Evolutionary conservation across 2,329 filamentous ascomycete species (phyloP).

Genomic region (Epichloe amarillans): DNA sequence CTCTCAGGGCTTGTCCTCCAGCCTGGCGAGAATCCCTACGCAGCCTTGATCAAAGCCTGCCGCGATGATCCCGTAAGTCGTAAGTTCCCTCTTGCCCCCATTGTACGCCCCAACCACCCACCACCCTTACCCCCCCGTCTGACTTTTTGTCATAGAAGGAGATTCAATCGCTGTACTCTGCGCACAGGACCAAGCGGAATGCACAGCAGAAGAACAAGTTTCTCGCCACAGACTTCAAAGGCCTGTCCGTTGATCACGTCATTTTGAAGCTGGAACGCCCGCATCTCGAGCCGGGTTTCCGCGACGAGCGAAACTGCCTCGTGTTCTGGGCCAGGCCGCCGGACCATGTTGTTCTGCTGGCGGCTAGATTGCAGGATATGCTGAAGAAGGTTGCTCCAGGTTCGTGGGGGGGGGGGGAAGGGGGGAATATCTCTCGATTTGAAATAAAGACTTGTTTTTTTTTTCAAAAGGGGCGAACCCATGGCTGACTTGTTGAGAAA

Average conservation of each 20-base stretch:
- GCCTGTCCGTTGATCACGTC: conserved; percentile 63
- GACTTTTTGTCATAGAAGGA: conserved; percentile 30
- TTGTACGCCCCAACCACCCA: no score
- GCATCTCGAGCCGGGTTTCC: conserved; percentile 51
- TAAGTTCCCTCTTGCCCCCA: no score
- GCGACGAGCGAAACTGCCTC: conserved; percentile 67
- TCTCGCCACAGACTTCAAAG: conserved; percentile 51
- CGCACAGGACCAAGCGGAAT: conserved; percentile 65
- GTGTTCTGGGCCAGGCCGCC: conserved; percentile 84
- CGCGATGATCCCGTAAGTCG: conserved; percentile 47
- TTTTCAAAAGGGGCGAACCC: no score
- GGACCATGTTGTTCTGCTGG: conserved; percentile 52
- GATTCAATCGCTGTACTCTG: conserved; percentile 59
- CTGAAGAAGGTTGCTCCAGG: conserved; percentile 53
- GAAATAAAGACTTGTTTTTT: no score
- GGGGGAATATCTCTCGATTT: no score
- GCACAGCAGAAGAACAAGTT: conserved; percentile 63
- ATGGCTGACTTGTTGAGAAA: no score
- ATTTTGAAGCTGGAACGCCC: conserved; percentile 56
- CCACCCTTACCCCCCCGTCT: no score
- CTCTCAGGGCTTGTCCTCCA: conserved; percentile 36
- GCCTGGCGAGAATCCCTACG: conserved; percentile 59
- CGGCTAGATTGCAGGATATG: conserved; percentile 53
- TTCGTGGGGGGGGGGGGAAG: conserved; percentile 24
- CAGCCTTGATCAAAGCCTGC: conserved; percentile 56